Evolutionary conservation across 2,329 filamentous ascomycete genomes (phyloP), one percentile per base, ranked within the genome.

Genomic region (Aspergillus sp.): DNA sequence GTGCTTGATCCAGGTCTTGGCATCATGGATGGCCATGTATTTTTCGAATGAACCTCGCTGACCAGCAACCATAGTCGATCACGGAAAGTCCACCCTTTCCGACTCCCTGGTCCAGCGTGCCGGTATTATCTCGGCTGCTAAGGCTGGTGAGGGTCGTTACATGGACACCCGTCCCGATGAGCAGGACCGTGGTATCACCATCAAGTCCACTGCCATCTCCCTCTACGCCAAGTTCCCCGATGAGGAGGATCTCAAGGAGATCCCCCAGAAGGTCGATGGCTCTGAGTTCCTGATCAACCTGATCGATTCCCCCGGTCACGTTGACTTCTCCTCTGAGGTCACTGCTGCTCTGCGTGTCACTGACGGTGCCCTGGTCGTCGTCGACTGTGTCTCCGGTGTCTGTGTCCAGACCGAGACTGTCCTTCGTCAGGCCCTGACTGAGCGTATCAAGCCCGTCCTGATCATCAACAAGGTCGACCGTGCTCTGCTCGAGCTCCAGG

Each of bases 391-490:
- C 73, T 95, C 97, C 83, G 95, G 95, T 92, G 96, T 99, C 75
- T 99, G 95, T 83, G 95, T 99, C 80, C 95, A 99, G 88, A 99
- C 95, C 78, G 95, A 99, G 90, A 99, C 95, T 78, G 95, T 99
- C 76, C 88, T 99, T 72, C 93, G 95, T 80, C 95, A 99, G 86
- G 94, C 95, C 81, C 92, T 99, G 74, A 91, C 92, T 88, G 95
- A 99, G 89, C 94, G 95, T 85, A 99, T 99, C 84, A 98, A 98
- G 90, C 95, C 95, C 76, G 94, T 99, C 77, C 88, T 97, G 80
- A 90, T 97, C 83, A 97, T 99, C 88, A 99, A 99, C 92, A 99
- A 99, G 90, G 95, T 99, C 82, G 95, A 99, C 80, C 94, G 95
- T 84, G 93, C 95, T 83, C 91, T 99, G 78, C 92, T 99, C 80